These are phyloP conservation scores for Lachancea lanzarotensis DNA, from an alignment of 805 yeast species.

Conservation along the genomic window DNA sequence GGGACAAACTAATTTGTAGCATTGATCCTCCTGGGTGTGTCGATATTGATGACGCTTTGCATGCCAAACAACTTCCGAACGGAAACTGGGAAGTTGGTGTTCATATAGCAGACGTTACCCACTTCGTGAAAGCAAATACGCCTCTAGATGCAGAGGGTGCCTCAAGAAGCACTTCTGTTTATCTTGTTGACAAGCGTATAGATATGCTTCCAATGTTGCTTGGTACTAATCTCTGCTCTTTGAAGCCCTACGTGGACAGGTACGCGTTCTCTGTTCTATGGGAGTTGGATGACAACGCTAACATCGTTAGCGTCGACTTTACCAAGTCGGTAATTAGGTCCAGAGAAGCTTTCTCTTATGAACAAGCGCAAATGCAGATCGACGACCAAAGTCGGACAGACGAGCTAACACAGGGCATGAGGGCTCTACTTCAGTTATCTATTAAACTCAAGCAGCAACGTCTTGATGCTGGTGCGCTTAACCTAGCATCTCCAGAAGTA, in stretches of 20 bases:
- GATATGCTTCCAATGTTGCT: slow-evolving; percentile 95
- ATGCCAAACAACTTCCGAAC: slow-evolving; percentile 75
- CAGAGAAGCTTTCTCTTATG: slow-evolving; percentile 91
- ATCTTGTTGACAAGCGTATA: slow-evolving; percentile 93
- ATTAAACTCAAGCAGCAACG: slow-evolving; percentile 79
- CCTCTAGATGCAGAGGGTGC: slow-evolving; percentile 95
- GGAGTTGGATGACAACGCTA: slow-evolving; percentile 86
- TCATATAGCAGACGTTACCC: slow-evolving; percentile 98
- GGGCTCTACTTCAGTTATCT: slow-evolving; percentile 72
- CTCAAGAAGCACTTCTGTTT: slow-evolving; percentile 93
- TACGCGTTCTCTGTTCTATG: slow-evolving; percentile 93
- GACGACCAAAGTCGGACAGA: slow-evolving; percentile 74
- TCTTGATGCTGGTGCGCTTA: slow-evolving; percentile 91
- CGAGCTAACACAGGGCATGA: slow-evolving; percentile 83
- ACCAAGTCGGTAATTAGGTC: slow-evolving; percentile 87
- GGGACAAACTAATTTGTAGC: slow-evolving; percentile 86
- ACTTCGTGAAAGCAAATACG: slow-evolving; percentile 89
- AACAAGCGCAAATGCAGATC: slow-evolving; percentile 83
- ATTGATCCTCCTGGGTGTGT: slow-evolving; percentile 98
- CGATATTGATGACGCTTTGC: slow-evolving; percentile 97
- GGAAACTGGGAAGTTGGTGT: slow-evolving; percentile 98
- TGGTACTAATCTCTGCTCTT: slow-evolving; percentile 93
- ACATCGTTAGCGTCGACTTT: slow-evolving; percentile 70
- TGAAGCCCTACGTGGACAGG: slow-evolving; percentile 91
- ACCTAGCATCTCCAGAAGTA: slow-evolving; percentile 95